A percentile compares a stretch with the other conserved stretches of the same genome.
These are phyloP conservation scores for Blepharisma japonicum DNA, from an alignment of 73 alveolate genomes.

Conservation along the genomic window DNA sequence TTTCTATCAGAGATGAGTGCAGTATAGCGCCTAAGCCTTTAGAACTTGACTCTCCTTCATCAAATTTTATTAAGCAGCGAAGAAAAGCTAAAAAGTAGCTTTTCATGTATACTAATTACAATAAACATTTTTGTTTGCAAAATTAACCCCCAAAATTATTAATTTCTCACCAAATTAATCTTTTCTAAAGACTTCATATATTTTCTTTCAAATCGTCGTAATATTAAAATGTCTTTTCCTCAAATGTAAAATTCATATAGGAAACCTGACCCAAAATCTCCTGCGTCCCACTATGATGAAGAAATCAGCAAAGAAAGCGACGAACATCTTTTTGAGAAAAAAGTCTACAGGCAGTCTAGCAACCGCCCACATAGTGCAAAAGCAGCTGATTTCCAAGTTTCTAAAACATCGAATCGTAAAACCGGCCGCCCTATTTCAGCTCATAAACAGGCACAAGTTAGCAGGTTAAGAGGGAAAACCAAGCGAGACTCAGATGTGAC, in stretches of 20 bases:
- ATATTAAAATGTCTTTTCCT: constrained; percentile 26
- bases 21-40: too few species aligned
- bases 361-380: constrained; percentile 23
- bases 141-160: too few species aligned
- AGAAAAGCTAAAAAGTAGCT: too few species aligned
- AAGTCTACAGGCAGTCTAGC: background rate
- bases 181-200: too few species aligned
- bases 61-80: too few species aligned
- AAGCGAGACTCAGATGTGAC: background rate
- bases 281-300: background rate
- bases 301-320: background rate
- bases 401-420: background rate
- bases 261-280: constrained; percentile 25
- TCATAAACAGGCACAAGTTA: background rate
- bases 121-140: too few species aligned
- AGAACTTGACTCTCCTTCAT: too few species aligned
- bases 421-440: constrained; percentile 12
- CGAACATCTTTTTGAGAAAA: background rate
- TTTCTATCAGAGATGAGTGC: too few species aligned
- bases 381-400: background rate
- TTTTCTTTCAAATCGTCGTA: too few species aligned
- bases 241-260: constrained; percentile 27
- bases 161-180: too few species aligned
- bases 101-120: too few species aligned
- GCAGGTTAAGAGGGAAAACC: background rate